Conservation (phyloP, 108 stramenopile species). For the Chaetoceros muelleri region DNA sequence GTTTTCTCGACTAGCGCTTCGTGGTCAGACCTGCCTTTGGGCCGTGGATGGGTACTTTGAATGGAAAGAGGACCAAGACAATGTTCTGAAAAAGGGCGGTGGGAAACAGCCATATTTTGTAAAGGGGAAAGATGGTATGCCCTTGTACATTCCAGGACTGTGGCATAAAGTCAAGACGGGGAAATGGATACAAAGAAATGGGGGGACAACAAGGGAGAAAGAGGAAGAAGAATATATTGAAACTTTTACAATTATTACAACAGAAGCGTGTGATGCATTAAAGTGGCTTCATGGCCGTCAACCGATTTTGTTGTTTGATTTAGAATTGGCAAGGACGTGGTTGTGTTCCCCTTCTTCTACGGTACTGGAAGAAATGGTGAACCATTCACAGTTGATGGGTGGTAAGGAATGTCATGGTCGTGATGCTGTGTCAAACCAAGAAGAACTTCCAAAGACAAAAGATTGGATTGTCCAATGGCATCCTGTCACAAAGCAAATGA, state of each 20-base stretch:
- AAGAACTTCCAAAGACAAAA: not conserved
- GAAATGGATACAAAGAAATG: conserved; percentile 38
- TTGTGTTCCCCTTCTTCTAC: conserved; percentile 29
- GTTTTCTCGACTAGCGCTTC: conserved; percentile 30
- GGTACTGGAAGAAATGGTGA: conserved; percentile 20
- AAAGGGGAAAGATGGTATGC: conserved; percentile 12
- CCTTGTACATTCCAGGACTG: not conserved
- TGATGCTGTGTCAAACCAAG: not conserved
- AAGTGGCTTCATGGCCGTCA: conserved; percentile 62
- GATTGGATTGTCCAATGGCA: conserved; percentile 29
- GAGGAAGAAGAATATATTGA: conserved; percentile 30
- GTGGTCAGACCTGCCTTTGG: conserved; percentile 48
- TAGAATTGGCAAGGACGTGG: conserved; percentile 45
- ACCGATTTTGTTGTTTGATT: conserved; percentile 57
- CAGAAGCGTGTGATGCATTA: conserved; percentile 39
- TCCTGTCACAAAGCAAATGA: conserved; percentile 39
- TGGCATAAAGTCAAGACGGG: conserved; percentile 3
- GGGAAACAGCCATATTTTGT: conserved; percentile 78
- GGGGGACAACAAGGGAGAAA: conserved; percentile 32
- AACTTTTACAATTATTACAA: conserved; percentile 71
- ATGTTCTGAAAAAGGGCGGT: conserved; percentile 5
- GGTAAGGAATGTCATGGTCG: not conserved
- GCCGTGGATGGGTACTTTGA: conserved; percentile 81
- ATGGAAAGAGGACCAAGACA: conserved; percentile 38
- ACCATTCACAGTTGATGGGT: too few relatives aligned